Evolutionary conservation across 2,329 filamentous ascomycete species (phyloP).

Genomic region (Fusarium incarnatum): DNA sequence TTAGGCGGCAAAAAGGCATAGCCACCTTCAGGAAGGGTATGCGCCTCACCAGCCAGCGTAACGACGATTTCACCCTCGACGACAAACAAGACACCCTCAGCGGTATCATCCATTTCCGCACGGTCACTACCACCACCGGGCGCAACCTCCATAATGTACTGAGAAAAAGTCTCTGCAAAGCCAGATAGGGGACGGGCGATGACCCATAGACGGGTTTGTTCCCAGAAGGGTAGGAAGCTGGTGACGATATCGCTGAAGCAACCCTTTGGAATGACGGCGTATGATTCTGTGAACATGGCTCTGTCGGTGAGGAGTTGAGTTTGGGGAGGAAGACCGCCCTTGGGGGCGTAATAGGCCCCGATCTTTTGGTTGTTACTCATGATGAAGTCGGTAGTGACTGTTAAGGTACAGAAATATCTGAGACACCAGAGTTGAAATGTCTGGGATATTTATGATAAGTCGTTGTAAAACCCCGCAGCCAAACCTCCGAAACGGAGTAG

Average conservation of each 20-base stretch:
- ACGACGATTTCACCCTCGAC: constrained; percentile 27
- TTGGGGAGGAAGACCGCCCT: constrained; percentile 27
- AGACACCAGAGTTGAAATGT: too few species aligned
- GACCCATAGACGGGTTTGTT: constrained; percentile 29
- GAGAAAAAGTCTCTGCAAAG: constrained; percentile 31
- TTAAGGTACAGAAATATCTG: too few species aligned
- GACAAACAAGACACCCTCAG: constrained; percentile 27
- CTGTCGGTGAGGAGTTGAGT: constrained; percentile 30
- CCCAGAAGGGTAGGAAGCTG: constrained; percentile 31
- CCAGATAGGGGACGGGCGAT: constrained; percentile 28
- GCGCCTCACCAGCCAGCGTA: constrained; percentile 7
- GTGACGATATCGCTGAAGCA: constrained; percentile 37
- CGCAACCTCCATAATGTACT: constrained; percentile 33
- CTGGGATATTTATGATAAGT: background rate
- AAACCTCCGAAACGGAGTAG: constrained; percentile 4
- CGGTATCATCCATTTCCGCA: constrained; percentile 23
- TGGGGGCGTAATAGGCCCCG: constrained; percentile 32
- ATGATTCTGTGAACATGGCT: constrained; percentile 35
- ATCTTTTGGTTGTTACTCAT: constrained; percentile 15
- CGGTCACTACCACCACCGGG: constrained; percentile 28
- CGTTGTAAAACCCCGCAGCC: background rate
- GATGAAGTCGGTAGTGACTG: background rate
- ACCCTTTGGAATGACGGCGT: constrained; percentile 32
- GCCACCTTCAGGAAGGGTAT: constrained; percentile 17
- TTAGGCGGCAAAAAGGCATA: constrained; percentile 32